These are phyloP conservation scores for Alternaria rosae DNA, from an alignment of 2,329 filamentous ascomycete genomes.

Conservation along the genomic window DNA sequence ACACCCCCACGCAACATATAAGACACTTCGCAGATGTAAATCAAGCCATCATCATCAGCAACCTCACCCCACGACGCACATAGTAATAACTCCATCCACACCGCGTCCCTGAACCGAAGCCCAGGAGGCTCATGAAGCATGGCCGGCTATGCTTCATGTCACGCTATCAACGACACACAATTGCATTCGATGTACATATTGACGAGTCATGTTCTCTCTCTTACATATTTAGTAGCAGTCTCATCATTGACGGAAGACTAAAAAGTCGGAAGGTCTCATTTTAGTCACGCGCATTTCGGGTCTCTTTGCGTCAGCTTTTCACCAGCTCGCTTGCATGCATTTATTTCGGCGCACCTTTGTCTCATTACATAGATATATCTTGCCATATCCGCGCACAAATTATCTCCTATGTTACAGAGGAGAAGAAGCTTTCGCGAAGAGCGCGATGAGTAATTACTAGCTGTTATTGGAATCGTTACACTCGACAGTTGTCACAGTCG, in stretches of 20 bases:
- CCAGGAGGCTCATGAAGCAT: constrained; percentile 14
- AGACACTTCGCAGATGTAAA: constrained; percentile 14
- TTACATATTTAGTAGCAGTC: constrained; percentile 2
- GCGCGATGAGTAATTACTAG: neutral
- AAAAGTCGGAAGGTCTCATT: constrained; percentile 8
- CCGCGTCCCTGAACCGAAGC: neutral
- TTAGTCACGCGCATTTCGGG: neutral
- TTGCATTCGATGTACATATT: constrained; percentile 28
- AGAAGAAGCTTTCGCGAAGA: neutral
- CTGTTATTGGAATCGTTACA: neutral
- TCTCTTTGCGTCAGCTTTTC: constrained; percentile 7
- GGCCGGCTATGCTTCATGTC: constrained; percentile 21
- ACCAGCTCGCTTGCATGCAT: constrained; percentile 6
- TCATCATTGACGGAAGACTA: constrained; percentile 3
- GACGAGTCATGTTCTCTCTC: constrained; percentile 21
- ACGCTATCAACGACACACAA: constrained; percentile 11
- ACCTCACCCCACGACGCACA: neutral
- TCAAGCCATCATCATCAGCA: neutral
- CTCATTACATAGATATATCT: constrained; percentile 7
- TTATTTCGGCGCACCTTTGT: constrained; percentile 4
- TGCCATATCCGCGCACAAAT: neutral
- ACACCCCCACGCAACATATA: constrained; percentile 32
- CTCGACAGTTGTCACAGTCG: neutral
- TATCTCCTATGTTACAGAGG: constrained; percentile 3
- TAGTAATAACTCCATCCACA: neutral